Evolutionary conservation across 1,139 yeast species (phyloP).

Genomic region (Hyphopichia wangnamkhiaoensis): DNA sequence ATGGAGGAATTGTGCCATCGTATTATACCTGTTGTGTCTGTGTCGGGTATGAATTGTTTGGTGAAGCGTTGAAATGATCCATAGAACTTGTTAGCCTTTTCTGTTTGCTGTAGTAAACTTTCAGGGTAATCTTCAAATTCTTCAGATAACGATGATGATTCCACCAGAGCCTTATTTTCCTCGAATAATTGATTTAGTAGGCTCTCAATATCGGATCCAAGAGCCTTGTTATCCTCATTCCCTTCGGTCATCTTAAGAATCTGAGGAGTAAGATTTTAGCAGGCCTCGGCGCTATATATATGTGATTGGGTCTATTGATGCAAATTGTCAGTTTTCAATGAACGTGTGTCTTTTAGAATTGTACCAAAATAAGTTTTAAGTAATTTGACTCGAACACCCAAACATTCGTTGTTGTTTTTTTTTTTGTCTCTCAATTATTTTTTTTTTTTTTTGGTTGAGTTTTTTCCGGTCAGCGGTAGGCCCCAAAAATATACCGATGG

Average conservation of each 20-base stretch:
- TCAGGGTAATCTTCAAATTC: conserved; percentile 30
- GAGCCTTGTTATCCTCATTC: not conserved
- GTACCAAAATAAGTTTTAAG: no score
- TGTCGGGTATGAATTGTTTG: conserved; percentile 33
- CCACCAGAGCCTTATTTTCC: not conserved
- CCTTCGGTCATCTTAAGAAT: not conserved
- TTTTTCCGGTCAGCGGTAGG: no score
- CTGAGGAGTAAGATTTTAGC: no score
- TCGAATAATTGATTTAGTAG: conserved; percentile 1
- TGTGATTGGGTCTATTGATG: no score
- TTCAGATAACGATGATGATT: not conserved
- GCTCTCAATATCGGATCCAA: not conserved
- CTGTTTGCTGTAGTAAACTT: conserved; percentile 31
- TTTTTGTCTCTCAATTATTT: no score
- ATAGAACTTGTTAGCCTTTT: conserved; percentile 33
- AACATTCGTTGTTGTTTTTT: not conserved
- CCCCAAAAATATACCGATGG: no score
- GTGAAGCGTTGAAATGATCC: conserved; percentile 36
- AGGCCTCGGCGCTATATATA: no score
- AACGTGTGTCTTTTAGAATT: no score
- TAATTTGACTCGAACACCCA: not conserved
- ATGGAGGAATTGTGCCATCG: conserved; percentile 39
- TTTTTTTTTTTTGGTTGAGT: no score
- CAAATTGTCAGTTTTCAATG: not conserved
- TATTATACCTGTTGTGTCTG: conserved; percentile 18